A percentile compares a stretch with the other conserved stretches of the same genome.
Conservation (phyloP, 345 rosid species). For the Draba incana region DNA sequence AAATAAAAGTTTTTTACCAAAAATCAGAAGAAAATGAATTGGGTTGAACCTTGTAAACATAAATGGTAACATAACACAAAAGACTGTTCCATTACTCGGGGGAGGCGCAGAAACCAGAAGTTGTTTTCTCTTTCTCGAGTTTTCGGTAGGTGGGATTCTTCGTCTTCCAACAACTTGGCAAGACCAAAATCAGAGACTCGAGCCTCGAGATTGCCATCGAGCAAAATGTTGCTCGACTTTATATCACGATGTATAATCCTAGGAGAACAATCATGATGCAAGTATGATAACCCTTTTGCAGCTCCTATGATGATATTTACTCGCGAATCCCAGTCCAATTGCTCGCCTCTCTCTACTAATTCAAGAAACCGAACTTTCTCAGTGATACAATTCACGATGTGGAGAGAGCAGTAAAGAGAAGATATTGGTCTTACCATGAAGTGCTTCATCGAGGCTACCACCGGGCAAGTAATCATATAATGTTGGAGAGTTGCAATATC, state of each 20-base stretch:
- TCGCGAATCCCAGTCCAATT: slow-evolving; percentile 92
- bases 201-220: slow-evolving; percentile 95
- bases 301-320: slow-evolving; percentile 93
- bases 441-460: slow-evolving; percentile 98
- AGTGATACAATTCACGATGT: slow-evolving; percentile 18
- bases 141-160: slow-evolving; percentile 56
- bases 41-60: slow-evolving; percentile 31
- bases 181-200: slow-evolving; percentile 99
- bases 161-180: slow-evolving; percentile 91
- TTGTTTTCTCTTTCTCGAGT: background rate
- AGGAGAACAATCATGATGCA: slow-evolving; percentile 99
- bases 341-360: slow-evolving; percentile 84
- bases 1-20: slow-evolving; percentile 34
- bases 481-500: slow-evolving; percentile 92
- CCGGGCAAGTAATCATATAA: slow-evolving; percentile 92
- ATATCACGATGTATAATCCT: slow-evolving; percentile 99
- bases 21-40: slow-evolving; percentile 36
- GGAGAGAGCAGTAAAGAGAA: slow-evolving; percentile 2
- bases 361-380: slow-evolving; percentile 16
- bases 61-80: slow-evolving; percentile 16
- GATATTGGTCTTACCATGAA: slow-evolving; percentile 71
- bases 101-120: background rate
- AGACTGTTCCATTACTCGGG: slow-evolving; percentile 31
- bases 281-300: slow-evolving; percentile 93
- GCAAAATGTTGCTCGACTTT: slow-evolving; percentile 95